Percentiles rank a stretch among this genome's conserved stretches.
Evolutionary conservation across 805 yeast genomes (phyloP).

Genomic region (Schwanniomyces pseudopolymorphus): DNA sequence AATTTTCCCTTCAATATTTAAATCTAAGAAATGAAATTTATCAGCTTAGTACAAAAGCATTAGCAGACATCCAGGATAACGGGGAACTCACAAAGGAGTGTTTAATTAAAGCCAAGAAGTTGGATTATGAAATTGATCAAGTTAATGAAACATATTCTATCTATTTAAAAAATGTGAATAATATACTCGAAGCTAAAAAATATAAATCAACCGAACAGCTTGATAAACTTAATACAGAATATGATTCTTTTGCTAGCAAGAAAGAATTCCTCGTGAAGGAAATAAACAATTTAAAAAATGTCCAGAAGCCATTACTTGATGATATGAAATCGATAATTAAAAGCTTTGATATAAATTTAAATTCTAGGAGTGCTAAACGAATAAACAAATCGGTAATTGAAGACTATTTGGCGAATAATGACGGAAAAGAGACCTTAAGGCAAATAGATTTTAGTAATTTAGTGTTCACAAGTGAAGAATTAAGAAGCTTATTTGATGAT

Average conservation of each 20-base stretch:
- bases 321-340: constrained; percentile 27
- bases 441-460: constrained; percentile 12
- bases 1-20: constrained; percentile 29
- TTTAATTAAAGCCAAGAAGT: constrained; percentile 12
- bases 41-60: constrained; percentile 10
- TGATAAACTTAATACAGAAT: constrained; percentile 19
- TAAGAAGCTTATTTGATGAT: constrained; percentile 18
- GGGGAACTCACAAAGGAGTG: constrained; percentile 8
- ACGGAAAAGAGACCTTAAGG: constrained; percentile 5
- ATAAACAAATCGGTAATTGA: constrained; percentile 10
- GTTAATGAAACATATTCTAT: constrained; percentile 22
- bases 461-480: constrained; percentile 19
- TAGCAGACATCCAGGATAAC: constrained; percentile 9
- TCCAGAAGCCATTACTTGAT: constrained; percentile 36
- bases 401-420: constrained; percentile 7
- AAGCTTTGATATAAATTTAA: constrained; percentile 19
- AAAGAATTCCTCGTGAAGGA: constrained; percentile 15
- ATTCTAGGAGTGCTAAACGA: constrained; percentile 11
- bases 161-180: constrained; percentile 22
- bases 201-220: constrained; percentile 13
- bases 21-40: constrained; percentile 32
- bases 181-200: constrained; percentile 14
- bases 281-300: constrained; percentile 23
- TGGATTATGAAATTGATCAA: constrained; percentile 29
- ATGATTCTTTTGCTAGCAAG: constrained; percentile 15